Percentiles rank a stretch among this genome's conserved stretches.
These are phyloP conservation scores for Thalassiosira mediterranea DNA, from an alignment of 352 stramenopile genomes.

Conservation along the genomic window DNA sequence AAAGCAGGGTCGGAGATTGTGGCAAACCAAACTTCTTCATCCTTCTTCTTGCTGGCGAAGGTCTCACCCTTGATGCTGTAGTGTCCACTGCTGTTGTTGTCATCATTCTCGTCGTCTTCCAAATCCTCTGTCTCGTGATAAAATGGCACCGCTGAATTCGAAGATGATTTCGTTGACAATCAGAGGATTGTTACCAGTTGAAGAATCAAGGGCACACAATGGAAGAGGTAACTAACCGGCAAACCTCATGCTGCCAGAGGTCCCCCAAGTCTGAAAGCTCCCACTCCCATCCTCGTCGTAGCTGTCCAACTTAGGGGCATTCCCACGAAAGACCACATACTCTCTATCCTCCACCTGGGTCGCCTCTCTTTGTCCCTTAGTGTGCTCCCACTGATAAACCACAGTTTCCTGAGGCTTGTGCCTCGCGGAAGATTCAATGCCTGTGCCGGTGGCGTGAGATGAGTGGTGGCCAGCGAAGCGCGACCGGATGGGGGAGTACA, in stretches of 20 bases:
- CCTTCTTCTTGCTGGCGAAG: slow-evolving; percentile 25
- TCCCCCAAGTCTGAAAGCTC: slow-evolving; percentile 83
- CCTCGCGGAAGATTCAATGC: slow-evolving; percentile 3
- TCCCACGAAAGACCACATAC: slow-evolving; percentile 83
- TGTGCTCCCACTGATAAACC: slow-evolving; percentile 51
- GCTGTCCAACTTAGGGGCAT: slow-evolving; percentile 57
- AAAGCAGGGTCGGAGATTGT: slow-evolving; percentile 74
- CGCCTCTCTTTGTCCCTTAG: slow-evolving; percentile 46
- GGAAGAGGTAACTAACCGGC: too few relatives aligned
- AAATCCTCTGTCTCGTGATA: slow-evolving; percentile 24
- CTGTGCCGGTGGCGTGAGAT: slow-evolving; percentile 16
- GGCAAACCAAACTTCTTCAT: slow-evolving; percentile 78
- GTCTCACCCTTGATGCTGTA: slow-evolving; percentile 17
- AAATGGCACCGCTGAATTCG: slow-evolving; percentile 55
- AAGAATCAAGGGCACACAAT: too few relatives aligned
- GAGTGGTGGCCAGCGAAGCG: slow-evolving; percentile 71
- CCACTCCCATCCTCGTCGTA: slow-evolving; percentile 50
- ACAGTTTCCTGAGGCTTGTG: slow-evolving; percentile 2
- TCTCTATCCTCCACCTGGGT: slow-evolving; percentile 70
- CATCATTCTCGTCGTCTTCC: slow-evolving; percentile 19
- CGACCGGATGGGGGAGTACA: slow-evolving; percentile 67
- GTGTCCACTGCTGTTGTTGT: slow-evolving; percentile 32
- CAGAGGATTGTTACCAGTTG: too few relatives aligned
- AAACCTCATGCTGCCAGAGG: slow-evolving; percentile 61
- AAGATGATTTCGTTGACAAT: too few relatives aligned